Percentiles rank a stretch among this genome's conserved stretches.
phyloP scores from a whole-genome alignment of 345 rosid genomes.

The Iberis pinnata region DNA sequence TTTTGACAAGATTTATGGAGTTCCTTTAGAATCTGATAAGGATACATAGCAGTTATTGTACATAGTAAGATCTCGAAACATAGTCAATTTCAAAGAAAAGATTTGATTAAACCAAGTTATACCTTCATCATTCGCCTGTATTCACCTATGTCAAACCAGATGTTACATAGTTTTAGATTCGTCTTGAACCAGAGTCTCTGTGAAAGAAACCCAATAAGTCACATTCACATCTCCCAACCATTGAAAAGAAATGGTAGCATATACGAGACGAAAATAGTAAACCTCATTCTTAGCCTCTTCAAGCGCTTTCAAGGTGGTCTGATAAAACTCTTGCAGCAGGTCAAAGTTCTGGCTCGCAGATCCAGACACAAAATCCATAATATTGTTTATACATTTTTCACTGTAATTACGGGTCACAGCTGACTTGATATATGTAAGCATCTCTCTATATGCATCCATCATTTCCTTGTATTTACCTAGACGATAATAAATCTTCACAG shows the following conservation, averaged over 20 bases:
- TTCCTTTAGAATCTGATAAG: constrained; percentile 71
- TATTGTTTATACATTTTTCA: constrained; percentile 95
- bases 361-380: constrained; percentile 99
- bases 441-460: constrained; percentile 93
- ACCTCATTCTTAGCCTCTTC: constrained; percentile 99
- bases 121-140: constrained; percentile 98
- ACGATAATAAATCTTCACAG: constrained; percentile 93
- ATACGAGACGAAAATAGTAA: not conserved
- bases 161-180: constrained; percentile 95
- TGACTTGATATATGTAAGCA: constrained; percentile 93
- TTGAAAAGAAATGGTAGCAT: not conserved
- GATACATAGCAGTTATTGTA: constrained; percentile 1
- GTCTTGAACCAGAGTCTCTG: constrained; percentile 99
- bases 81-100: constrained; percentile 1
- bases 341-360: constrained; percentile 92
- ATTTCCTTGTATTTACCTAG: constrained; percentile 78
- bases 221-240: constrained; percentile 22
- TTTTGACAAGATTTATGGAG: constrained; percentile 94
- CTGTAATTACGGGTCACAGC: constrained; percentile 96
- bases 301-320: constrained; percentile 91
- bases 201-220: constrained; percentile 20
- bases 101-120: constrained; percentile 15
- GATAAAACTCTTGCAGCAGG: constrained; percentile 85
- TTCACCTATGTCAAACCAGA: constrained; percentile 97
- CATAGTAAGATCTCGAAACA: not conserved